Base-by-base conservation (phyloP, 1,139 yeast species). In the Zygoascus sp. region DNA sequence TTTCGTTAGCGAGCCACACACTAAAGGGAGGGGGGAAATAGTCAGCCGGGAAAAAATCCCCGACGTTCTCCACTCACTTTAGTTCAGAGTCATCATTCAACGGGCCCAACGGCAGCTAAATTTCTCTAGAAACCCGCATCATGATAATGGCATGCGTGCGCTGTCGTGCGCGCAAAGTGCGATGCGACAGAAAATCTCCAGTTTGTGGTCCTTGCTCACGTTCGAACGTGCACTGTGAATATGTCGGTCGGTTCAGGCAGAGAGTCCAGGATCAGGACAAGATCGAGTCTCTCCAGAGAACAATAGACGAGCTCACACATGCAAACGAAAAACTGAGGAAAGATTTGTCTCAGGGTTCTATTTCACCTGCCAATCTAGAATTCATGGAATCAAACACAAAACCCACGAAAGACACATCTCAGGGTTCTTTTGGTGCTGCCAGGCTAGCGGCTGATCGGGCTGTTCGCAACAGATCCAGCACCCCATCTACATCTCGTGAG, bases 161-260 rank as follows among this genome's bases (percentile, higher is more conserved):
- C 21, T 43, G 46, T 16, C 42, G 43, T 13, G 11, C 40, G 4
- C 32, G 43, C 15, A 43, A 43, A 21, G 38, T 43, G 11, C 23
- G 25, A 39, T 43, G 46, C 30, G 46, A 43, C 20, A 36, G 40
- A 11, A n/a, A 9, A 15, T 13, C 36, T 2, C 46, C 46, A 5
- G 16, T 5, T 10, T 43, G 46, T 19, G 13, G 20, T 20, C 42
- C 21, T 13, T 43, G 46, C 21, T 10, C n/a, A n/a, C 21, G 16
- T 6, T 9, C 41, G 9, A 20, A 22, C n/a, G 16, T 17, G 5
- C 25, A 17, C 11, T 38, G 41, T 38, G 41, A 38, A 38, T 38
- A 38, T n/a, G 32, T 25, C 15, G 41, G 22, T 10, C n/a, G 41
- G 13, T 25, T 22, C 32, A 38, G 17, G 32, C 32, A 23, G 21